phyloP scores from a whole-genome alignment of 2,329 filamentous ascomycete species.

The Fusarium proliferatum region DNA sequence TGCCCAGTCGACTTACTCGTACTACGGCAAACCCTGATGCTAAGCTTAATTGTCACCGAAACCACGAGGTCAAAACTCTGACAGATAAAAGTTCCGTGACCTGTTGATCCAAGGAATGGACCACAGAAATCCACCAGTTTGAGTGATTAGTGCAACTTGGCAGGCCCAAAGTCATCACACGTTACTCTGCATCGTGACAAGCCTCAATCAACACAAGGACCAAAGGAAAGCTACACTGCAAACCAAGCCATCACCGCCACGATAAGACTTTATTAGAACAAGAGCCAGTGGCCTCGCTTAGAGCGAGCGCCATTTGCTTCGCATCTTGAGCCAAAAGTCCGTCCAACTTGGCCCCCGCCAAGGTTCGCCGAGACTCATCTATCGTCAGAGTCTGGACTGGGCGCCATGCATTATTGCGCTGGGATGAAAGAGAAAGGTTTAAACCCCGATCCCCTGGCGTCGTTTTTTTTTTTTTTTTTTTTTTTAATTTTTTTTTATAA shows the following conservation, averaged over 20 bases:
- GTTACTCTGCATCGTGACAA: constrained; percentile 28
- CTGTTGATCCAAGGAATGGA: not conserved
- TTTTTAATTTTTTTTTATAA: not conserved
- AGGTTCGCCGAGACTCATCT: constrained; percentile 28
- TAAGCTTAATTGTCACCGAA: constrained; percentile 22
- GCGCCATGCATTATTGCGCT: constrained; percentile 8
- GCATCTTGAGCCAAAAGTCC: constrained; percentile 23
- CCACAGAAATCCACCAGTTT: not conserved
- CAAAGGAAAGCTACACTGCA: not conserved
- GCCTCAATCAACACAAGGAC: not conserved
- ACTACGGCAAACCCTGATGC: constrained; percentile 6
- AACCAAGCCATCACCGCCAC: constrained; percentile 14
- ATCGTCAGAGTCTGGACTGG: constrained; percentile 38
- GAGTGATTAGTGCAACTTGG: constrained; percentile 15
- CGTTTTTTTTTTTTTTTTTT: not conserved
- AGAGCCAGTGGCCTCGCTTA: constrained; percentile 37
- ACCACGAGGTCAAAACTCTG: not conserved
- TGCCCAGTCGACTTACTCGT: not conserved
- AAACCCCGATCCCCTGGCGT: not conserved
- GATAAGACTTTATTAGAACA: not conserved
- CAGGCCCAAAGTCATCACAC: constrained; percentile 19
- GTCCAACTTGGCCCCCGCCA: constrained; percentile 35
- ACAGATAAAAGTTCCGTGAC: not conserved
- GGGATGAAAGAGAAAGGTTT: not conserved
- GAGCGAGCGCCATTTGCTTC: constrained; percentile 28